Conservation (phyloP, 2,329 filamentous ascomycete species). For the Alternaria sp. region DNA sequence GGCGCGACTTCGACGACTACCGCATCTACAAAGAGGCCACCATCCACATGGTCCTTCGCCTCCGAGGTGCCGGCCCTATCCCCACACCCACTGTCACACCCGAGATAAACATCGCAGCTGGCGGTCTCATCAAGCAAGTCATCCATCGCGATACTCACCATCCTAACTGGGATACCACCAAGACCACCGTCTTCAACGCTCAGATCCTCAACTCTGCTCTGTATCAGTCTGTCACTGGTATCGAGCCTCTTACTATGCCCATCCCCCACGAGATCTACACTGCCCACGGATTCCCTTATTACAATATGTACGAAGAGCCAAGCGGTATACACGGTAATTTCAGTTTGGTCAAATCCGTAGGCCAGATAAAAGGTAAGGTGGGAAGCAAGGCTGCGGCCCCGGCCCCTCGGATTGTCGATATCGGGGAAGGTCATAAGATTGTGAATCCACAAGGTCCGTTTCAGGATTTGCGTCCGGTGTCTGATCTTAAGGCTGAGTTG, state of each 20-base stretch:
- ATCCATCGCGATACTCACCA: slow-evolving; percentile 45
- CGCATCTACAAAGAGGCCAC: slow-evolving; percentile 74
- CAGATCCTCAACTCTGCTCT: slow-evolving; percentile 52
- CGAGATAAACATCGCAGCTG: slow-evolving; percentile 52
- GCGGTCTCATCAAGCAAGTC: slow-evolving; percentile 54
- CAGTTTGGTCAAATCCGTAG: slow-evolving; percentile 37
- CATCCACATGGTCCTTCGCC: slow-evolving; percentile 74
- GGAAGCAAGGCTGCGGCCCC: too few relatives aligned
- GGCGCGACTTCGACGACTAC: neutral
- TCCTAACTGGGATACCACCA: slow-evolving; percentile 10
- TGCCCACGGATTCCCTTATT: slow-evolving; percentile 51
- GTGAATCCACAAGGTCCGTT: slow-evolving; percentile 30
- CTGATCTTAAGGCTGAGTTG: slow-evolving; percentile 28
- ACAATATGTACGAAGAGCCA: slow-evolving; percentile 42
- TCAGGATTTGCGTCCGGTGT: slow-evolving; percentile 27
- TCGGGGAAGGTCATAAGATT: neutral
- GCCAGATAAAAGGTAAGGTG: slow-evolving; percentile 28
- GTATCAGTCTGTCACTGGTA: slow-evolving; percentile 52
- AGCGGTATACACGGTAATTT: slow-evolving; percentile 42
- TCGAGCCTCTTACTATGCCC: slow-evolving; percentile 46
- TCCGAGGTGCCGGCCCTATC: slow-evolving; percentile 59
- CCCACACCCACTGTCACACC: slow-evolving; percentile 3
- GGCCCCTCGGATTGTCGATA: neutral
- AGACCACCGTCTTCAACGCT: slow-evolving; percentile 50
- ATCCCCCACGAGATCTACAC: slow-evolving; percentile 50